These are phyloP conservation scores for Wickerhamomyces sydowiorum DNA, from an alignment of 805 yeast species.

Conservation along the genomic window DNA sequence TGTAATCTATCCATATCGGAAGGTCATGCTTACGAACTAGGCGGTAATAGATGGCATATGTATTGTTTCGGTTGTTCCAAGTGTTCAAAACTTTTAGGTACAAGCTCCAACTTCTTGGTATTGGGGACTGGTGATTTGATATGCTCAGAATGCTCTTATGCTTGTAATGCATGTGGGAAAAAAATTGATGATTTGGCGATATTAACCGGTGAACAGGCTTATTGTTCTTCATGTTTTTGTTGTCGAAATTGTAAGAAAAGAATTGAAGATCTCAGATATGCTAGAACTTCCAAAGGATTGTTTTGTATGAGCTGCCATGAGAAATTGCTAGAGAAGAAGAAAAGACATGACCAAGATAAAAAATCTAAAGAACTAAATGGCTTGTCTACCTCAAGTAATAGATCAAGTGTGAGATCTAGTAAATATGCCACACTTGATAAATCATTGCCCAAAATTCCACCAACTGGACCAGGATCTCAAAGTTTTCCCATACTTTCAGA, in stretches of 20 bases:
- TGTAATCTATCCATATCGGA: conserved; percentile 60
- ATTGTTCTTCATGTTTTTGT: conserved; percentile 83
- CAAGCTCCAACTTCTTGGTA: conserved; percentile 84
- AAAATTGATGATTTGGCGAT: conserved; percentile 92
- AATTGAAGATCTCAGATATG: conserved; percentile 85
- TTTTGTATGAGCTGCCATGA: conserved; percentile 94
- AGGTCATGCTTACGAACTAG: conserved; percentile 93
- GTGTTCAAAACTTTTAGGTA: conserved; percentile 72
- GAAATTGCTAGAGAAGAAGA: conserved; percentile 68
- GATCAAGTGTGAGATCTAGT: not conserved
- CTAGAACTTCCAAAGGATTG: conserved; percentile 86
- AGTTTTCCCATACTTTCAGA: not conserved
- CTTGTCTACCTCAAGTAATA: conserved; percentile 3
- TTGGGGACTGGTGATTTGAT: conserved; percentile 89
- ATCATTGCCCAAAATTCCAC: conserved; percentile 20
- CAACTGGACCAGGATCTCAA: conserved; percentile 1
- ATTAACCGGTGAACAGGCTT: conserved; percentile 91
- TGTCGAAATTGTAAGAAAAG: conserved; percentile 83
- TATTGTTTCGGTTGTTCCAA: conserved; percentile 87
- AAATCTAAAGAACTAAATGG: conserved; percentile 5
- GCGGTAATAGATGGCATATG: conserved; percentile 94
- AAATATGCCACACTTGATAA: conserved; percentile 6
- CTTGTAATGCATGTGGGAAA: conserved; percentile 77
- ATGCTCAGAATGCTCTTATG: conserved; percentile 88
- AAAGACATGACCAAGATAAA: conserved; percentile 44